Evolutionary conservation across 192 early-diverging fungal genomes (phyloP), one percentile per base, ranked within the genome.

Genomic region (Rhizophagus sp.): DNA sequence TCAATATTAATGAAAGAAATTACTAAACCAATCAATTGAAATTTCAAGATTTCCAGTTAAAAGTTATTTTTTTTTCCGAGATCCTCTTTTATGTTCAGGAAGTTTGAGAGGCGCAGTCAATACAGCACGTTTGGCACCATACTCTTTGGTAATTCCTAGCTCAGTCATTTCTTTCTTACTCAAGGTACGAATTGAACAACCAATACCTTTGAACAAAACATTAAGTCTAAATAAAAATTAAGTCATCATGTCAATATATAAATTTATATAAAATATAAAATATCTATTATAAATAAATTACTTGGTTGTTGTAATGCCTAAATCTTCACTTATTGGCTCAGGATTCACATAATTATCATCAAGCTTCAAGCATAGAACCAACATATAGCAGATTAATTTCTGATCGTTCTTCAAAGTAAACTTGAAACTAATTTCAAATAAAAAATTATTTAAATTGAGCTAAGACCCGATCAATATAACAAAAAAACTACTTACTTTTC

Each of bases 321-420:
- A 81, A 77, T 96, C 95, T 4, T 82, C 80, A 0, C 92, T 90
- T 62, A 96, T 81, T 6, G 86, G 85, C 3, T 81, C 79, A 0
- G 91, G 86, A 69, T 95, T 89, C 61, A 93, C 76, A 22, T 86
- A 87, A 87, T 89, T 96, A 81, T 92, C 90, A 80, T 94, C 91
- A 2, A 96, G 80, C 12, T 88, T 90, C 79, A 97, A 84, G 77
- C 88, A 88, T 62, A 96, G 83, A 15, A 89, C 88, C 61, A 94
- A 81, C 72, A 96, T 94, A 81, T 95, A 93, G 78, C 91, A 93
- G 15, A 93, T 83, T 8, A 97, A 87, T 84, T 89, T 94, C 84
- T 94, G 94, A 76, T 92, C 91, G 61, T 86, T 88, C 25, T 88
- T 82, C 78, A 91, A 83, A 25, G 92, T 92, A 77, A 86, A 88